Evolutionary conservation across 1,284 basidiomycete genomes (phyloP), one percentile per base, ranked within the genome.

Genomic region (Ceratobasidium sp.): DNA sequence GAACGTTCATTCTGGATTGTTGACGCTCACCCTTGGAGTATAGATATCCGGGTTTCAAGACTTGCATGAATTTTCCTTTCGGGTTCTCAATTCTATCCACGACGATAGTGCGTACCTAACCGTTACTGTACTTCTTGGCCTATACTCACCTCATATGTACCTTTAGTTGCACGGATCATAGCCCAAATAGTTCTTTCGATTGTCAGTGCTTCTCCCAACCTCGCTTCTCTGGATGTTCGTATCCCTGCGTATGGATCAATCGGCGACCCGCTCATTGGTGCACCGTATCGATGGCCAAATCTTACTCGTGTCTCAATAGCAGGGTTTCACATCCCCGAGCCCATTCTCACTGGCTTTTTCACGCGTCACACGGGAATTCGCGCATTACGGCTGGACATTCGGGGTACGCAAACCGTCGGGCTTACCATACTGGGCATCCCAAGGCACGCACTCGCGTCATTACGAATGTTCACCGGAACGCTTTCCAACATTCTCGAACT

Each of bases 211-310:
- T 65, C 62, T 10, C 62, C 62, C 10, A 49, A 65, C 3, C 49
- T 65, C 12, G n/a, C 15, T 17, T 65, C 62, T 10, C 50, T 65
- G 25, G 62, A 65, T 35, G 50, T 65, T 10, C 62, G 62, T 12
- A 27, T 65, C 32, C 62, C 62, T 29, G 62, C 62, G 49, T 65
- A 65, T 31, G 62, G 62, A 17, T 65, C 62, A 5, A 53, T 65
- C 22, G 62, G 32, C 7, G 62, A 65, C 22, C 2, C 62, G 3
- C 38, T 65, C 42, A n/a, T 65, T 12, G 49, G 49, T n/a, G 31
- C 62, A 6, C 62, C 62, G 1, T 65, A 65, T 43, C 62, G 62
- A 12, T 65, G 62, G 62, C 35, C 62, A 12, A 22, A 40, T 43
- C 62, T 65, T 20, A 65, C 62, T 0, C 62, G 62, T 17, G 62